A percentile compares a stretch with the other conserved stretches of the same genome.
These are phyloP conservation scores for Phoma sp. DNA, from an alignment of 2,329 filamentous ascomycete species.

Conservation along the genomic window DNA sequence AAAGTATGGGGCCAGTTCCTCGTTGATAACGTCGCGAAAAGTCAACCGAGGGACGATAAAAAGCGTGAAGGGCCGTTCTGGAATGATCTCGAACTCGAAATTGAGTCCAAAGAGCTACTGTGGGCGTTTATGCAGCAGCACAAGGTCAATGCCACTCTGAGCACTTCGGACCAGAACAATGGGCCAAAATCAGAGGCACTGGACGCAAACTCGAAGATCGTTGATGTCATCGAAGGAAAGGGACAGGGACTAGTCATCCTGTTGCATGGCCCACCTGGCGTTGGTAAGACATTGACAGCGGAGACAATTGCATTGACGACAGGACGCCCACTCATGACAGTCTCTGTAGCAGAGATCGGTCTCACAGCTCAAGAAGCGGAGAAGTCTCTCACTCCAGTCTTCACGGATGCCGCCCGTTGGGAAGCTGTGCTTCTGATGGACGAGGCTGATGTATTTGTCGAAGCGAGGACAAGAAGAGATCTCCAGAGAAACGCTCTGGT, in stretches of 20 bases:
- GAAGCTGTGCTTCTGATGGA: slow-evolving; percentile 55
- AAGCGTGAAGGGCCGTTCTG: slow-evolving; percentile 3
- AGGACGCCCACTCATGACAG: slow-evolving; percentile 23
- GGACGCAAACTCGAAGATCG: not conserved
- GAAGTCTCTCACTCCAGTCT: slow-evolving; percentile 13
- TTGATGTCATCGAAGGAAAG: slow-evolving; percentile 49
- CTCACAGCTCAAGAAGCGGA: slow-evolving; percentile 22
- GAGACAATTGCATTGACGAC: slow-evolving; percentile 29
- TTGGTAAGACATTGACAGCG: slow-evolving; percentile 34
- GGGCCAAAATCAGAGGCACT: not conserved
- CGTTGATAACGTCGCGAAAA: not conserved
- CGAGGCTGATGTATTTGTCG: slow-evolving; percentile 60
- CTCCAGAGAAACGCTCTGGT: slow-evolving; percentile 29
- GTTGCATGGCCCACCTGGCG: slow-evolving; percentile 34
- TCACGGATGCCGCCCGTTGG: slow-evolving; percentile 46
- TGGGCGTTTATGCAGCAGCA: slow-evolving; percentile 10
- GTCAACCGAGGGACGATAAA: not conserved
- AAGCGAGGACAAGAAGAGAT: slow-evolving; percentile 47
- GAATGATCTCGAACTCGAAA: slow-evolving; percentile 3
- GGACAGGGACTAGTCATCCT: slow-evolving; percentile 39
- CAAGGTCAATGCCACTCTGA: not conserved
- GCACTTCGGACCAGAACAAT: not conserved
- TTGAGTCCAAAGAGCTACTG: slow-evolving; percentile 4
- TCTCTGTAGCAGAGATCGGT: slow-evolving; percentile 12
- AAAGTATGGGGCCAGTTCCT: slow-evolving; percentile 12